These are phyloP conservation scores for Aspergillus costaricaensis DNA, from an alignment of 2,329 filamentous ascomycete species.

Conservation along the genomic window DNA sequence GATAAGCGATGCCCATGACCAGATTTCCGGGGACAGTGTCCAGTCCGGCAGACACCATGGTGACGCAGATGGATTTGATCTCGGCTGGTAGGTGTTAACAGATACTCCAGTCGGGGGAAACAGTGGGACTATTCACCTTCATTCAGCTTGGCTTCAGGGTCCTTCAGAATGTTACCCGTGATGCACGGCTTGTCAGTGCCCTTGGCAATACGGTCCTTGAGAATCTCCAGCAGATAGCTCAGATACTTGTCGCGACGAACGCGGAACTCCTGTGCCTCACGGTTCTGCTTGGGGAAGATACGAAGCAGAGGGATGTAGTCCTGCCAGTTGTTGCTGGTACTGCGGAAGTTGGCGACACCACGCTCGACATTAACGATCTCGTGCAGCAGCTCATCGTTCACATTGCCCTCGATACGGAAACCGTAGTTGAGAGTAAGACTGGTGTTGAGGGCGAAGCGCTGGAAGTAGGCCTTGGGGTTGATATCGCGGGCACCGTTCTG, in stretches of 20 bases:
- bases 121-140: slow-evolving; percentile 49
- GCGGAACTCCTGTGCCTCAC: slow-evolving; percentile 65
- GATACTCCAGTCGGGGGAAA: background rate
- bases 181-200: slow-evolving; percentile 70
- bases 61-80: slow-evolving; percentile 77
- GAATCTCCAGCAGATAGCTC: slow-evolving; percentile 58
- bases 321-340: slow-evolving; percentile 80
- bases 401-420: slow-evolving; percentile 70
- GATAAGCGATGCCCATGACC: slow-evolving; percentile 76
- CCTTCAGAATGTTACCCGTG: slow-evolving; percentile 69
- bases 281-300: slow-evolving; percentile 63
- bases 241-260: slow-evolving; percentile 68
- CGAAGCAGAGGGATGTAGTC: slow-evolving; percentile 79
- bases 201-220: slow-evolving; percentile 62
- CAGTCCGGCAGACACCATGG: slow-evolving; percentile 78
- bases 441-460: slow-evolving; percentile 75
- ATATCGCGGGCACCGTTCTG: slow-evolving; percentile 64
- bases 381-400: slow-evolving; percentile 66
- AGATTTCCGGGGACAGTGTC: slow-evolving; percentile 80
- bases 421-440: slow-evolving; percentile 79
- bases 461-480: slow-evolving; percentile 72
- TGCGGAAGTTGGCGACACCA: slow-evolving; percentile 73
- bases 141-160: slow-evolving; percentile 69
- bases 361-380: slow-evolving; percentile 78
- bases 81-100: slow-evolving; percentile 56